phyloP scores from a whole-genome alignment of 768 basidiomycete species.

The Hortiboletus flavorubellus region DNA sequence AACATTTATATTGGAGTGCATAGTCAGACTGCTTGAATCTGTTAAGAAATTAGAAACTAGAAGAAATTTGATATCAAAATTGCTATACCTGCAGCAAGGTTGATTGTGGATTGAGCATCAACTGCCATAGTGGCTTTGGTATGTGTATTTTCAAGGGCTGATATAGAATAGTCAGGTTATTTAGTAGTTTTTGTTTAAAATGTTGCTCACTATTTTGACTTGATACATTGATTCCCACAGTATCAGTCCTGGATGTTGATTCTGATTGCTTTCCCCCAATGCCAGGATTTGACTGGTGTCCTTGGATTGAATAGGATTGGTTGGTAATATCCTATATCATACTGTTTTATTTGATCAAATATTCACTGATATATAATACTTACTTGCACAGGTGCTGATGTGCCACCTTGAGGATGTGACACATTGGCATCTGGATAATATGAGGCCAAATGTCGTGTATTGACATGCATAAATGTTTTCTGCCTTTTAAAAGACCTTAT shows the following conservation, averaged over 20 bases:
- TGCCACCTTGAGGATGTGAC: neutral
- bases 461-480: constrained; percentile 14
- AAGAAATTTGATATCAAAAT: neutral
- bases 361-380: neutral
- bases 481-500: neutral
- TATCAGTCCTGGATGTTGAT: accelerated
- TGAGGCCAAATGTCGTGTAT: constrained; percentile 15
- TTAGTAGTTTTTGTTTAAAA: neutral
- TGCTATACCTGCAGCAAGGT: neutral
- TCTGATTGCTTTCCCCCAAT: neutral
- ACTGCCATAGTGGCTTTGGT: neutral
- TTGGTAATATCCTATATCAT: neutral
- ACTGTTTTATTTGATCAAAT: neutral
- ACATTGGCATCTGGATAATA: neutral
- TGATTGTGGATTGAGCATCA: no score
- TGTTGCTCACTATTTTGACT: neutral
- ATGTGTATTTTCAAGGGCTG: neutral
- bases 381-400: neutral
- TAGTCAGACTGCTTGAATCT: neutral
- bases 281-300: neutral
- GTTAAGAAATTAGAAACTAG: neutral
- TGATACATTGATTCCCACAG: neutral
- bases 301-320: neutral
- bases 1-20: neutral
- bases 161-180: neutral